Conservation (phyloP, 768 basidiomycete species). For the Pleurotus giganteus region DNA sequence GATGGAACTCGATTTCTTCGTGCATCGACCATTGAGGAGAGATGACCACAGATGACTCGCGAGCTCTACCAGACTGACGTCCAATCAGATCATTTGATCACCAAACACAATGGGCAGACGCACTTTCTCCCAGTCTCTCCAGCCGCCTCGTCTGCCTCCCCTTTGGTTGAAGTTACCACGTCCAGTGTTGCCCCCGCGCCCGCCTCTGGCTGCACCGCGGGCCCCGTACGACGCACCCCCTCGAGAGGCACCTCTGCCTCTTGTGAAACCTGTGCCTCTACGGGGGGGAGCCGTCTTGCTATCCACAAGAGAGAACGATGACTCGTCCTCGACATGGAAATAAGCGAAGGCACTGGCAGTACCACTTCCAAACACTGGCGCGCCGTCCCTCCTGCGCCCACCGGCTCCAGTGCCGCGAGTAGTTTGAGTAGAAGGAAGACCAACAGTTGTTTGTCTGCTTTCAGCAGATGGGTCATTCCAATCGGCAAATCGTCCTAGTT, state of each 20-base stretch:
- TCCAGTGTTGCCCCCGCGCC: conserved; percentile 42
- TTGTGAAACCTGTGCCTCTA: conserved; percentile 62
- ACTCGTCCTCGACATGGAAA: conserved; percentile 98
- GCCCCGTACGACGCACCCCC: conserved; percentile 39
- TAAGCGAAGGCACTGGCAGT: conserved; percentile 92
- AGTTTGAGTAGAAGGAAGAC: conserved; percentile 43
- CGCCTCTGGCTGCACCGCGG: conserved; percentile 47
- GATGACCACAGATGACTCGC: conserved; percentile 93
- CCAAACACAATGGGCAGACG: conserved; percentile 9
- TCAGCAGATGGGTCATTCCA: conserved; percentile 85
- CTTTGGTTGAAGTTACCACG: conserved; percentile 39
- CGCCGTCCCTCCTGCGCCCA: conserved; percentile 64
- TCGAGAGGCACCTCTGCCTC: conserved; percentile 55
- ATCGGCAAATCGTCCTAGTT: conserved; percentile 95
- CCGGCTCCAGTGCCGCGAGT: conserved; percentile 49
- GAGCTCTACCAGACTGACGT: conserved; percentile 69
- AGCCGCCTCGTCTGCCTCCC: conserved; percentile 63
- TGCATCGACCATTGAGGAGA: conserved; percentile 91
- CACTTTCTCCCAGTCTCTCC: conserved; percentile 96
- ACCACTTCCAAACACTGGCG: conserved; percentile 87
- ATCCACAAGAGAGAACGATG: conserved; percentile 94
- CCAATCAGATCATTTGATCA: conserved; percentile 10
- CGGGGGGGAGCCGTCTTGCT: conserved; percentile 73
- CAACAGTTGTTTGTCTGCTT: conserved; percentile 53
- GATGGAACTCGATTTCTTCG: conserved; percentile 96